Percentiles rank a stretch among this genome's conserved stretches.
phyloP scores from a whole-genome alignment of 495 filamentous ascomycete species.

The Astrothelium macrocarpum region DNA sequence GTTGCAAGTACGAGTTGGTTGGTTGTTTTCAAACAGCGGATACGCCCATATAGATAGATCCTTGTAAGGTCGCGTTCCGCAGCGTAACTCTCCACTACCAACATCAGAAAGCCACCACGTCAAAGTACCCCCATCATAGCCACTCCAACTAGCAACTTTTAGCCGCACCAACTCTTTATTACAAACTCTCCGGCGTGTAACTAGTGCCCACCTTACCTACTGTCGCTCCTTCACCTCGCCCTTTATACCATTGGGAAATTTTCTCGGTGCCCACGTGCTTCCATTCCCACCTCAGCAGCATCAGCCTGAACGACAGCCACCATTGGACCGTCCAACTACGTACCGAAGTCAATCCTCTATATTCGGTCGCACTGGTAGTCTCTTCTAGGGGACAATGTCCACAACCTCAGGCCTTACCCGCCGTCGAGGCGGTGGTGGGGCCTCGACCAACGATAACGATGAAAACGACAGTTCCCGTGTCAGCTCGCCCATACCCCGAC shows the following conservation, averaged over 20 bases:
- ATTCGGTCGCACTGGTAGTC: background rate
- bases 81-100: background rate
- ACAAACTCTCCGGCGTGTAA: background rate
- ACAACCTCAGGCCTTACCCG: slow-evolving; percentile 55
- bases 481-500: slow-evolving; percentile 55
- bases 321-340: background rate
- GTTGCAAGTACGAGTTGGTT: background rate
- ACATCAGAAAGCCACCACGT: background rate
- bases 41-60: too few species aligned
- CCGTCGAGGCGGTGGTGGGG: slow-evolving; percentile 58
- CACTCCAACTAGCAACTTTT: background rate
- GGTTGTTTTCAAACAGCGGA: background rate
- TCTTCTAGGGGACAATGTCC: slow-evolving; percentile 16
- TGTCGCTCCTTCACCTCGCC: background rate
- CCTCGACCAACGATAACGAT: slow-evolving; percentile 38
- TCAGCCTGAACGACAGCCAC: background rate
- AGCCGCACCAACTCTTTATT: background rate
- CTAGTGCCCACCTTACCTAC: background rate
- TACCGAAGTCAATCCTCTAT: too few species aligned
- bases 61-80: background rate
- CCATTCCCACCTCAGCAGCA: background rate
- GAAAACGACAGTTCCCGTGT: slow-evolving; percentile 58
- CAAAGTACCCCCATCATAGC: background rate
- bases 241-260: background rate
- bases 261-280: background rate